phyloP scores from a whole-genome alignment of 192 early-diverging fungal species.

The Jimgerdemannia flammicorona region DNA sequence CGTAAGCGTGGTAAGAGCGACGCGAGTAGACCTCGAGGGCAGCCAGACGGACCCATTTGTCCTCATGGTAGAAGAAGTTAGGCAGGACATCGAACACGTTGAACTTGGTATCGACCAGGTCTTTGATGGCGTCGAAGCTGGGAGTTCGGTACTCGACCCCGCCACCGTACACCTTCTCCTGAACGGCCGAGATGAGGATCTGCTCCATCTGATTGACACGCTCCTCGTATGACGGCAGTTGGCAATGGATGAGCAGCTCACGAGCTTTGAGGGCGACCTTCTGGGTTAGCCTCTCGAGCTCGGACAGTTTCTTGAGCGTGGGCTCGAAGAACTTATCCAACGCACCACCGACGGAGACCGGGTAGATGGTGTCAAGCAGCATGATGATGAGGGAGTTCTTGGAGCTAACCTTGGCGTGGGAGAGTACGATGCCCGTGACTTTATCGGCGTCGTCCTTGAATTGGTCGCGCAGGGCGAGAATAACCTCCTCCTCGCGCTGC shows the following conservation, averaged over 20 bases:
- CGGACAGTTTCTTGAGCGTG: slow-evolving; percentile 75
- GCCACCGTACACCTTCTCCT: slow-evolving; percentile 75
- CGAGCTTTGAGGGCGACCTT: slow-evolving; percentile 94
- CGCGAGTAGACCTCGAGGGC: slow-evolving; percentile 96
- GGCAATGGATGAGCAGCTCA: slow-evolving; percentile 91
- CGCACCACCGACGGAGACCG: slow-evolving; percentile 55
- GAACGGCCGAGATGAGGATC: slow-evolving; percentile 73
- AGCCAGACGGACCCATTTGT: slow-evolving; percentile 70
- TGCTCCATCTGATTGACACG: slow-evolving; percentile 79
- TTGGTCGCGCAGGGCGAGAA: slow-evolving; percentile 81
- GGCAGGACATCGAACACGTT: slow-evolving; percentile 94
- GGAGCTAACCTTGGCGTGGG: slow-evolving; percentile 75
- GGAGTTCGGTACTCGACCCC: slow-evolving; percentile 66
- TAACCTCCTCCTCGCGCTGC: slow-evolving; percentile 77
- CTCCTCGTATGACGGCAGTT: slow-evolving; percentile 90
- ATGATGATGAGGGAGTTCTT: slow-evolving; percentile 77
- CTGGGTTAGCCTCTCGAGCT: slow-evolving; percentile 67
- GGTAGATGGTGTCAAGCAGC: slow-evolving; percentile 79
- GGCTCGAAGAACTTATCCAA: slow-evolving; percentile 72
- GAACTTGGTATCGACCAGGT: slow-evolving; percentile 90
- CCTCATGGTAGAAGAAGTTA: slow-evolving; percentile 87
- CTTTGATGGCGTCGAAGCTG: slow-evolving; percentile 73
- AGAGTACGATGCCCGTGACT: slow-evolving; percentile 68
- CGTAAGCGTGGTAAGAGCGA: slow-evolving; percentile 97
- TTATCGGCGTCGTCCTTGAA: slow-evolving; percentile 76